Conservation (phyloP, 768 basidiomycete genomes). For the Mycena epipterygia region DNA sequence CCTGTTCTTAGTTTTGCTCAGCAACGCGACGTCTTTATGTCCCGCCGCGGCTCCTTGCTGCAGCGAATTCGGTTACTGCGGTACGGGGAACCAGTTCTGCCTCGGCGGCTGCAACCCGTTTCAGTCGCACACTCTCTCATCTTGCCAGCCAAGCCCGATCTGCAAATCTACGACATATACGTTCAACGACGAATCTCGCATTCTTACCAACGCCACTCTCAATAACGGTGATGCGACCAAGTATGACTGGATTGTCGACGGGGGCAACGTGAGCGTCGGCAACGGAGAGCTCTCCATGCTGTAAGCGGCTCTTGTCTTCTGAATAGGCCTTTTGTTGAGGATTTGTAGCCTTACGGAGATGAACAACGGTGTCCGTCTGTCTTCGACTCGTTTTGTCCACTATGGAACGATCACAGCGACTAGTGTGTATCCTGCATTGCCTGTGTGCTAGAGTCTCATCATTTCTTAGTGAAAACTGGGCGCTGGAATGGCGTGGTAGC, state of each 20-base stretch:
- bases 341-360: conserved; percentile 64
- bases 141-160: conserved; percentile 79
- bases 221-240: conserved; percentile 81
- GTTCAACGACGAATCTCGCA: conserved; percentile 73
- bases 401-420: conserved; percentile 82
- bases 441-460: background rate
- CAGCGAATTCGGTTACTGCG: conserved; percentile 69
- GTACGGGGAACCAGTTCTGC: conserved; percentile 72
- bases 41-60: conserved; percentile 63
- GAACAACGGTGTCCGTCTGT: conserved; percentile 84
- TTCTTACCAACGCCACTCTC: conserved; percentile 72
- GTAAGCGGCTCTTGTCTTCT: background rate
- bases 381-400: conserved; percentile 84
- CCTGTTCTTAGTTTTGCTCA: conserved; percentile 28
- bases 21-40: conserved; percentile 60
- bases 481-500: conserved; percentile 86
- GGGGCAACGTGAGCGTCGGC: conserved; percentile 73
- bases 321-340: background rate
- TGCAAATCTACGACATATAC: conserved; percentile 72
- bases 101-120: conserved; percentile 88
- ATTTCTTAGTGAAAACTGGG: conserved; percentile 75
- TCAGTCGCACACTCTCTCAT: conserved; percentile 69
- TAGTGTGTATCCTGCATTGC: conserved; percentile 50
- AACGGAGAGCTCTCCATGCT: conserved; percentile 79
- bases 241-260: conserved; percentile 81